Base-by-base conservation (phyloP, 805 yeast genomes). In the Saccharomycopsis guyanensis region DNA sequence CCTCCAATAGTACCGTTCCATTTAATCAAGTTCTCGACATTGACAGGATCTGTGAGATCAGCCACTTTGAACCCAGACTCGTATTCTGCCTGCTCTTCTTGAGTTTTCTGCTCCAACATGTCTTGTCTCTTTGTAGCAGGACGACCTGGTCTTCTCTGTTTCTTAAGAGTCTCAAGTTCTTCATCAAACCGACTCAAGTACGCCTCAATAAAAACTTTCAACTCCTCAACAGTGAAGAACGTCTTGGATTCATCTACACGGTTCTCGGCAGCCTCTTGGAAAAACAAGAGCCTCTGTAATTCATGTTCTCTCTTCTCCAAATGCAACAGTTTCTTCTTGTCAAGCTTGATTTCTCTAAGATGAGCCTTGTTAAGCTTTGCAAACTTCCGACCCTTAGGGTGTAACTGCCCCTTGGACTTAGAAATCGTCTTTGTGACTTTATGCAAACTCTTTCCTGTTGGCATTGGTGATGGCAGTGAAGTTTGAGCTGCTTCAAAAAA, bases 1-100 rank as follows among this genome's bases (percentile, higher is more conserved):
- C 93, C 87, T 39, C 96, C 96, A 56, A 76, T 68, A 8, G 85
- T 78, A 23, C 93, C 89, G 56, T 84, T 82, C 97, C 97, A 91
- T 3, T 65, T 62, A 57, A 80, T 72, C 53, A 91, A 64, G 31
- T 69, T 65, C 33, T 68, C 65, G 2, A 86, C 91, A 3, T 79
- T 81, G 6, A 64, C 69, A 33, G 62, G 64, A 54, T 80, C 80
- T 2, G 79, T 67, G 51, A 91, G 61, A 61, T 87, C 88, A 1
- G 96, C 96, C 3, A 82, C 69, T 40, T 70, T 66, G 53, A 72
- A 76, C 0, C 98, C 98, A 0, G 86, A 71, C 18, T 64, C 68
- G 56, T 74, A 87, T 47, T 82, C 77, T 35, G 75, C 73, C 33
- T 57, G 43, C 47, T 89, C 97, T 40, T 71, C 65, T 44, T 81